These are phyloP conservation scores for Exsudoporus floridanus DNA, from an alignment of 1,284 basidiomycete genomes.

Conservation along the genomic window DNA sequence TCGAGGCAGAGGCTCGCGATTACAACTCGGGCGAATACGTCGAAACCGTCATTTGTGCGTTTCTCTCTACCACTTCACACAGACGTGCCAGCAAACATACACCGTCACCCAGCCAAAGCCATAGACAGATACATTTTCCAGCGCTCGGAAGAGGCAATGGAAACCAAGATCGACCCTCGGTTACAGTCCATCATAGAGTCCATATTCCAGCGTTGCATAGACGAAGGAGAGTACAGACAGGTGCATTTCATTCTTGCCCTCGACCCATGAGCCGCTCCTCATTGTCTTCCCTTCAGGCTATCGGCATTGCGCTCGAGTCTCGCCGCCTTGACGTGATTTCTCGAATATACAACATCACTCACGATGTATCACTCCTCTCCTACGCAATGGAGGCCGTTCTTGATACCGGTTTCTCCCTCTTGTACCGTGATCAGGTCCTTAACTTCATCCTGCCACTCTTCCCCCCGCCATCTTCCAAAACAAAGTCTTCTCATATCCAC, in stretches of 20 bases:
- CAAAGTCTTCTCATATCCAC: constrained; percentile 72
- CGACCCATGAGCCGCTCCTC: constrained; percentile 5
- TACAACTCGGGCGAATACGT: constrained; percentile 80
- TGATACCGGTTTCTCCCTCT: constrained; percentile 78
- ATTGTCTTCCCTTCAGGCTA: constrained; percentile 55
- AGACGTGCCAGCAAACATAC: constrained; percentile 4
- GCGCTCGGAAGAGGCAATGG: constrained; percentile 50
- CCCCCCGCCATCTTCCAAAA: constrained; percentile 64
- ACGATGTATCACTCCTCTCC: constrained; percentile 75
- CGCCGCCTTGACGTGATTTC: constrained; percentile 83
- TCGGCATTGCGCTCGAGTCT: constrained; percentile 91
- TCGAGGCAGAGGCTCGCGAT: constrained; percentile 69
- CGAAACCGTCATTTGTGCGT: constrained; percentile 90
- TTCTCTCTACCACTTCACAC: neutral
- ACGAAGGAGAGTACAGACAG: constrained; percentile 87
- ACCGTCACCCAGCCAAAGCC: constrained; percentile 69
- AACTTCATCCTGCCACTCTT: constrained; percentile 84
- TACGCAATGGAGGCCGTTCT: constrained; percentile 91
- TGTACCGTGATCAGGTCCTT: constrained; percentile 81
- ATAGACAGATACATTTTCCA: constrained; percentile 86
- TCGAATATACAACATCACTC: constrained; percentile 68
- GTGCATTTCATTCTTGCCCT: constrained; percentile 42
- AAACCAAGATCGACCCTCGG: constrained; percentile 70
- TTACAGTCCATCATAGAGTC: constrained; percentile 82
- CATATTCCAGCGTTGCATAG: constrained; percentile 81